Conservation (phyloP, 306 rosid species). For the Vigna hirtella region DNA sequence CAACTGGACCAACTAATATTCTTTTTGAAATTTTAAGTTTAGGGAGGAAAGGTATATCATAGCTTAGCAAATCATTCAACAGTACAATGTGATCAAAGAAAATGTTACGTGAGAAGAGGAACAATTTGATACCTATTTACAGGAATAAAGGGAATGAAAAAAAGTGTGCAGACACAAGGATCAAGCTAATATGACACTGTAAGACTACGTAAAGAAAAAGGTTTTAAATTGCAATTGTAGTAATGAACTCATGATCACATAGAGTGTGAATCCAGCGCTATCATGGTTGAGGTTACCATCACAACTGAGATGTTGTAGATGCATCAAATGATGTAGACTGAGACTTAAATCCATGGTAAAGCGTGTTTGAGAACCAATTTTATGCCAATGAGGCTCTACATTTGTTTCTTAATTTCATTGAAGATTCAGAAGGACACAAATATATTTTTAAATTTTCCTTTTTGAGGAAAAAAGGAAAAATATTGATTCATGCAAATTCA, state of each 20-base stretch:
- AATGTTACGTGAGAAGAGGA: neutral
- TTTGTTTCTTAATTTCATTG: neutral
- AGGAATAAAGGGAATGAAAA: neutral
- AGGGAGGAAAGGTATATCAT: neutral
- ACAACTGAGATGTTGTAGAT: neutral
- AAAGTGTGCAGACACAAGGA: neutral
- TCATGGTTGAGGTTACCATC: neutral
- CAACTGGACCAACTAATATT: neutral
- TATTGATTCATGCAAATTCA: neutral
- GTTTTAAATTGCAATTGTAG: neutral
- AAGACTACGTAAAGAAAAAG: neutral
- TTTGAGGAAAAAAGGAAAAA: neutral
- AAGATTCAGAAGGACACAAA: slow-evolving; percentile 1
- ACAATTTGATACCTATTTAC: neutral
- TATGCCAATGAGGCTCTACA: neutral
- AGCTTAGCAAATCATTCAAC: neutral
- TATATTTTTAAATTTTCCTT: neutral
- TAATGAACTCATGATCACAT: neutral
- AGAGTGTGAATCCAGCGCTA: neutral
- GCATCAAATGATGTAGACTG: neutral
- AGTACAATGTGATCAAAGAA: neutral
- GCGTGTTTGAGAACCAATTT: neutral
- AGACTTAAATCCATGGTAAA: neutral
- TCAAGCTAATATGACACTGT: neutral
- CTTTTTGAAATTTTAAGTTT: neutral